Evolutionary conservation across 441 rosid species (phyloP).

Genomic region (Kokia cookei): DNA sequence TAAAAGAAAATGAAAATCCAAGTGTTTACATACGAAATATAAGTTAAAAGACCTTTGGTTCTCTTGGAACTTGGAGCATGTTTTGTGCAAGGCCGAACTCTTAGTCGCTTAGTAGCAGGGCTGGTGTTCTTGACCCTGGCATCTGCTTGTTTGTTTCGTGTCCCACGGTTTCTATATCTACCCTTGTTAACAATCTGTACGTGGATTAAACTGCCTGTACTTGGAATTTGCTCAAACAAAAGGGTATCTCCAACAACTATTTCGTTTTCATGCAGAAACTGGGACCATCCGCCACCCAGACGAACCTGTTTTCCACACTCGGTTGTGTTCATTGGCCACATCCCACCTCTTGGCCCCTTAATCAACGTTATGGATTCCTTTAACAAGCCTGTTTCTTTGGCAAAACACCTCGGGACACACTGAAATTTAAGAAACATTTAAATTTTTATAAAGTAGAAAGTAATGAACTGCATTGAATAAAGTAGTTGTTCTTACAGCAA

Average conservation of each 20-base stretch:
- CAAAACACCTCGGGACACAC: not conserved
- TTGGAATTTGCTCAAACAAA: not conserved
- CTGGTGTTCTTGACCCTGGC: too few relatives aligned
- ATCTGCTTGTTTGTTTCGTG: not conserved
- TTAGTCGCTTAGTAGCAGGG: not conserved
- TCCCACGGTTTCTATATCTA: not conserved
- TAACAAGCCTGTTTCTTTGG: not conserved
- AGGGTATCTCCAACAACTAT: not conserved
- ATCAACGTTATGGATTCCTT: not conserved
- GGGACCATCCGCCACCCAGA: slow-evolving; percentile 3
- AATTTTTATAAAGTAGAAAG: not conserved
- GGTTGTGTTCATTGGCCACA: not conserved
- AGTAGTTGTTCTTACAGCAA: not conserved
- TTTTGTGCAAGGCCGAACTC: not conserved
- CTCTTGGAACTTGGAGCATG: not conserved
- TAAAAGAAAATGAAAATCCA: not conserved
- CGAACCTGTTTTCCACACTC: not conserved
- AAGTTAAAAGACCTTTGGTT: not conserved
- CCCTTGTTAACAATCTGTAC: not conserved
- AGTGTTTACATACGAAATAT: not conserved
- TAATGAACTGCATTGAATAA: not conserved
- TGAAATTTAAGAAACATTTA: not conserved
- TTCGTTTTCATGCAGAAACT: not conserved
- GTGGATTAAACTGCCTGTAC: not conserved
- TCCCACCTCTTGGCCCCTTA: slow-evolving; percentile 3